Conservation (phyloP, 768 basidiomycete species). For the Goffeauzyma gilvescens region DNA sequence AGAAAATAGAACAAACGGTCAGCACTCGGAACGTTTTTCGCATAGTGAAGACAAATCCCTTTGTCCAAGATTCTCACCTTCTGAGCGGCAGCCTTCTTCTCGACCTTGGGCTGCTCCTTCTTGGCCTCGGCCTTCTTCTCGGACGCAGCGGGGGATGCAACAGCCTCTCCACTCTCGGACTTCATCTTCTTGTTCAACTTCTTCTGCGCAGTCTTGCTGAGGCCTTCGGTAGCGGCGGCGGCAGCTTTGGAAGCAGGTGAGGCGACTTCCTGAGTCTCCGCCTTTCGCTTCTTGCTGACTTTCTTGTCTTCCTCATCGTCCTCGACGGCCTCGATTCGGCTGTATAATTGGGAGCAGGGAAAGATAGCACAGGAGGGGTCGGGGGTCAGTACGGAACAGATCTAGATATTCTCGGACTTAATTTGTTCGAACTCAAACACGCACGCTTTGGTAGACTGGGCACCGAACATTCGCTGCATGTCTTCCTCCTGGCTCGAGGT, state of each 20-base stretch:
- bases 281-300: conserved; percentile 45
- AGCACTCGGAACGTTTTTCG: not conserved
- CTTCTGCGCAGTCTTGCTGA: conserved; percentile 45
- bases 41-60: not conserved
- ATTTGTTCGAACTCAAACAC: no score
- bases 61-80: conserved; percentile 5
- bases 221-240: conserved; percentile 14
- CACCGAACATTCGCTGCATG: conserved; percentile 4
- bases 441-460: no score
- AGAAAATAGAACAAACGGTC: not conserved
- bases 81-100: conserved; percentile 26
- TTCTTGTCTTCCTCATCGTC: conserved; percentile 33
- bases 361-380: no score
- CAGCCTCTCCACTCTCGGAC: conserved; percentile 39
- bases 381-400: no score
- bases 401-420: no score
- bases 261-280: conserved; percentile 43
- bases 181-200: conserved; percentile 53
- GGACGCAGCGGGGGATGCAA: conserved; percentile 15
- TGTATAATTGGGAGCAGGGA: conserved; percentile 18
- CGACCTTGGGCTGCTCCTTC: conserved; percentile 17
- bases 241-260: conserved; percentile 17
- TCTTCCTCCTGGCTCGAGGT: conserved; percentile 1
- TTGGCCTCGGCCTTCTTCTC: conserved; percentile 12
- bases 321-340: conserved; percentile 56